Percentiles rank a stretch among this genome's conserved stretches.
phyloP scores from a whole-genome alignment of 805 yeast genomes.

The Cyberlindnera japonica region DNA sequence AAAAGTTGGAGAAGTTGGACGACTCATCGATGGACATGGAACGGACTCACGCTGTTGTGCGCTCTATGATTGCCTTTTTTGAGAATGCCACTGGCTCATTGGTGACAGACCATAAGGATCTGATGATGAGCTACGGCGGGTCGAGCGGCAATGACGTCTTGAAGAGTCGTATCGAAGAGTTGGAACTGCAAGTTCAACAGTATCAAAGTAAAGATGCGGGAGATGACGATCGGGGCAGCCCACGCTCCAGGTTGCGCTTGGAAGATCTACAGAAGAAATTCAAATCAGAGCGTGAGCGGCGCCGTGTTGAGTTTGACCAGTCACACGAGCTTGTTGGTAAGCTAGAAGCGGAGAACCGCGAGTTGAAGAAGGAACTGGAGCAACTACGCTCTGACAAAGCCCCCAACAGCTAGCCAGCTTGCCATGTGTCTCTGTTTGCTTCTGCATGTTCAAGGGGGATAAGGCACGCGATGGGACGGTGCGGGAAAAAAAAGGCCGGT shows the following conservation, averaged over 20 bases:
- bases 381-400: too few relatives aligned
- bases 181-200: conserved; percentile 21
- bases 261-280: conserved; percentile 62
- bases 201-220: conserved; percentile 16
- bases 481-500: too few relatives aligned
- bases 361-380: conserved; percentile 31
- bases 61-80: conserved; percentile 50
- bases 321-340: conserved; percentile 48
- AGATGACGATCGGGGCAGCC: conserved; percentile 21
- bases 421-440: too few relatives aligned
- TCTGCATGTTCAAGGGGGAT: too few relatives aligned
- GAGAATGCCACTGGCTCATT: conserved; percentile 59
- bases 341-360: conserved; percentile 52
- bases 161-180: conserved; percentile 12
- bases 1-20: conserved; percentile 42
- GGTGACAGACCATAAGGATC: conserved; percentile 48
- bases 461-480: too few relatives aligned
- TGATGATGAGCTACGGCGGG: conserved; percentile 19
- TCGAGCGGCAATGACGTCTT: conserved; percentile 6
- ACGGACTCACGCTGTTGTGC: conserved; percentile 30
- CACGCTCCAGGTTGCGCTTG: conserved; percentile 46
- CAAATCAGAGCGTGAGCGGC: conserved; percentile 68
- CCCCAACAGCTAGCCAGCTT: too few relatives aligned
- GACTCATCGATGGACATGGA: conserved; percentile 29
- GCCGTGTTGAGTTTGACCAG: conserved; percentile 57